These are phyloP conservation scores for Carallia pectinifolia DNA, from an alignment of 345 rosid species.

Conservation along the genomic window DNA sequence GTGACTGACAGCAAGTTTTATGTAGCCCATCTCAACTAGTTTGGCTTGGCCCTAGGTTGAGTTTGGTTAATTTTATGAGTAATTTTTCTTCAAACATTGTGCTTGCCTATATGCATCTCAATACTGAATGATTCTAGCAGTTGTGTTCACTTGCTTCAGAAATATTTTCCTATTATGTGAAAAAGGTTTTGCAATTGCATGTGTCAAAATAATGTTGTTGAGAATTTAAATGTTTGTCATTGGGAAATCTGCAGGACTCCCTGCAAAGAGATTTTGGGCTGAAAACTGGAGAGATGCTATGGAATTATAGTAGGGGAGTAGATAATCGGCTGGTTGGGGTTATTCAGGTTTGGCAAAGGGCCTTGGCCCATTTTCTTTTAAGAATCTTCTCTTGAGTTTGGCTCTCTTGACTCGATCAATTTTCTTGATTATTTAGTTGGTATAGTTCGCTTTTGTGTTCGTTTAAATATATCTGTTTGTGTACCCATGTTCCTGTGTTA, in stretches of 20 bases:
- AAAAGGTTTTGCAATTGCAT: constrained; percentile 5
- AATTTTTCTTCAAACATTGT: not conserved
- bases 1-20: too few species aligned
- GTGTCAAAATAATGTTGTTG: not conserved
- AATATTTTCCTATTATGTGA: not conserved
- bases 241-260: constrained; percentile 50
- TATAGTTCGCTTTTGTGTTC: not conserved
- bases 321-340: constrained; percentile 72
- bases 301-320: constrained; percentile 88
- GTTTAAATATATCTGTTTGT: not conserved
- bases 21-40: too few species aligned
- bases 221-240: constrained; percentile 10
- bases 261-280: constrained; percentile 82
- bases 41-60: too few species aligned
- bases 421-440: not conserved
- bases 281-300: constrained; percentile 96
- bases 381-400: not conserved
- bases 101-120: not conserved
- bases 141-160: constrained; percentile 2
- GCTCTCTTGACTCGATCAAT: not conserved
- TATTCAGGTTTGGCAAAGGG: constrained; percentile 56
- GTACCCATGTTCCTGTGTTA: not conserved
- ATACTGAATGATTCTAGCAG: not conserved
- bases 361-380: not conserved
- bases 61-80: not conserved